Evolutionary conservation across 2,329 filamentous ascomycete genomes (phyloP), one percentile per base, ranked within the genome.

Genomic region (Colletotrichum viniferum): DNA sequence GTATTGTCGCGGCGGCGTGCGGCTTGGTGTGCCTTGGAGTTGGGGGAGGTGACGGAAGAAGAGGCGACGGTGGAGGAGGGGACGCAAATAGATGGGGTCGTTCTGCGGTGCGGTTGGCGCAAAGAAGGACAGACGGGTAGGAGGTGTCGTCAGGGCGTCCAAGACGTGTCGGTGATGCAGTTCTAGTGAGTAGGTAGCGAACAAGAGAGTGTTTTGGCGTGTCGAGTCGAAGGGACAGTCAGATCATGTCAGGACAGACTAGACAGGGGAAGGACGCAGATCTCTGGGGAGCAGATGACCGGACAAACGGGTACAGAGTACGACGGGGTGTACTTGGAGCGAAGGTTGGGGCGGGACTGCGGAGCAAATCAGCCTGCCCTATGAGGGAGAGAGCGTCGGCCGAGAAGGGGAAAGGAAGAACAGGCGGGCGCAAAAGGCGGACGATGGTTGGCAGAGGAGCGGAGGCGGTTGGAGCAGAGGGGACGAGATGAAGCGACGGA

Each of bases 251-350:
- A 56, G 38, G 14, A 24, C 32, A 18, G 56, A 60, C 43, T 61
- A 64, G 68, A 55, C 72, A 71, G 30, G 72, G 68, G 24, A 68
- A 36, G 24, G 55, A 48, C 56, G 73, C 73, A 73, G 73, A 73
- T 52, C 43, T 75, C 61, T 28, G 58, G 61, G 30, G 73, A 28
- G 64, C 73, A 76, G 73, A 73, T 73, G 73, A 76, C 73, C 63
- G 56, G 62, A 62, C 73, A 75, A 67, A 43, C 61, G 28, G 34
- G 43, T 48, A 14, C 32, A 36, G 58, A 36, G 58, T 61, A 61
- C 58, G 34, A 34, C 58, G 13, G 56, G 14, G 56, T 60, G 68
- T 52, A 55, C 36, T 71, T 66, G 67, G 55, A 68, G 71, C 38
- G 24, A 12, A 61, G 30, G 58, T 61, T 61, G 58, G n/a, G 58